These are phyloP conservation scores for Penicillium psychrofluorescens DNA, from an alignment of 495 filamentous ascomycete species.

Conservation along the genomic window DNA sequence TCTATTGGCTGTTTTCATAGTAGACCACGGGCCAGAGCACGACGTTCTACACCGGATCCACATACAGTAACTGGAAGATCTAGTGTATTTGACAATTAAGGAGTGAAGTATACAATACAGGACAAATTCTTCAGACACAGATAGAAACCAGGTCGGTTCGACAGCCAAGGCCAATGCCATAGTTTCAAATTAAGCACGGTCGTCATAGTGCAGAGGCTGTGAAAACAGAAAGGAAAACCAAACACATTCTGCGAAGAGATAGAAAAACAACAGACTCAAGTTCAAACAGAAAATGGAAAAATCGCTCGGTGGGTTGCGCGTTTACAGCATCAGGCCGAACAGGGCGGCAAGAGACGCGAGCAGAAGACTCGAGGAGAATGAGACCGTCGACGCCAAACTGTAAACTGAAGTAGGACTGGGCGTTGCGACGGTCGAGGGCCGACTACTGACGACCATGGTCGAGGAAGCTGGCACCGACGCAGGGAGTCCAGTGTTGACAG, in stretches of 20 bases:
- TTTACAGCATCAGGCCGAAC: conserved; percentile 13
- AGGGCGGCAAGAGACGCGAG: conserved; percentile 12
- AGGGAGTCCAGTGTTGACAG: conserved; percentile 16
- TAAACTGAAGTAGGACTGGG: conserved; percentile 3
- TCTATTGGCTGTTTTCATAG: too few relatives aligned
- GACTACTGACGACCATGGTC: conserved; percentile 1
- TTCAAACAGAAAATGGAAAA: too few relatives aligned
- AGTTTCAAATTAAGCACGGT: not conserved
- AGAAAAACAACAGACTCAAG: not conserved
- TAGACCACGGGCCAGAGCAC: too few relatives aligned
- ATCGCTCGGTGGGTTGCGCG: not conserved
- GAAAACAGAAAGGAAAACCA: not conserved
- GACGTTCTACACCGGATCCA: too few relatives aligned
- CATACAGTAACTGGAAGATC: not conserved
- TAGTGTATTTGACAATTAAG: not conserved
- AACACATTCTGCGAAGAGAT: not conserved
- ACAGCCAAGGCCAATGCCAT: too few relatives aligned
- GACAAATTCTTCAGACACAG: not conserved
- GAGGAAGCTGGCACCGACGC: conserved; percentile 9
- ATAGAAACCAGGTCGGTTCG: too few relatives aligned
- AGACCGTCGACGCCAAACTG: conserved; percentile 12
- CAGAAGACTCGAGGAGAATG: conserved; percentile 11
- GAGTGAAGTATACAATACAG: not conserved
- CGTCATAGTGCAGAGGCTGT: not conserved
- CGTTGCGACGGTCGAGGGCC: not conserved